Base-by-base conservation (phyloP, 2,329 filamentous ascomycete genomes). In the Sphaceloma murrayae region DNA sequence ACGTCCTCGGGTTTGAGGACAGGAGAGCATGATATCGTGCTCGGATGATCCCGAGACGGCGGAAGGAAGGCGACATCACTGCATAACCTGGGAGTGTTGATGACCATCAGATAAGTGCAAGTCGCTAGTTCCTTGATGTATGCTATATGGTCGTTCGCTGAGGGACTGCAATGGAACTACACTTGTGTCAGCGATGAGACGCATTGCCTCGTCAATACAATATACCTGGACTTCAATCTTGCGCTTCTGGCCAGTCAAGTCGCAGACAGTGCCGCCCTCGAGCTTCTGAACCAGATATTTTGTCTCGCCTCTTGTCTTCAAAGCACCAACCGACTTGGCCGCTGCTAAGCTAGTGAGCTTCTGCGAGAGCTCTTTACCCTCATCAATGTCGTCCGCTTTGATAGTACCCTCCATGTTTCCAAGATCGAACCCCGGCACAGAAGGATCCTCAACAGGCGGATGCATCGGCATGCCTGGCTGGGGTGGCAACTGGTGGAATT, bases 101-200 rank as follows among this genome's bases (percentile, higher is more conserved):
- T 77, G 22, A 94, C 78, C 87, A 95, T 94, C 44, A 94, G 71
- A 59, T 95, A 95, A 9, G 85, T 78, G 65, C 88, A 95, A 8
- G 86, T 94, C 2, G 82, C 83, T 1, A 89, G 78, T 61, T 95
- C 88, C 62, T 94, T 94, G 64, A 95, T 93, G 78, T 85, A 87
- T 32, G 81, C 82, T 54, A 95, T 94, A 36, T 81, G 77, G 59
- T 94, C 81, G 34, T 68, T 70, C 22, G 78, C 70, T 38, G 83
- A 80, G 0, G 85, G 85, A 54, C 85, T 81, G 66, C 87, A 94
- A 56, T 82, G 78, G 52, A 79, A 82, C 62, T 81, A 43, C n/a
- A 14, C 11, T n/a, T n/a, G n/a, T n/a, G n/a, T n/a, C n/a, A n/a
- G n/a, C n/a, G n/a, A n/a, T n/a, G n/a, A n/a, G n/a, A n/a, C n/a